Conservation (phyloP, 805 yeast species). For the Priceomyces carsonii region DNA sequence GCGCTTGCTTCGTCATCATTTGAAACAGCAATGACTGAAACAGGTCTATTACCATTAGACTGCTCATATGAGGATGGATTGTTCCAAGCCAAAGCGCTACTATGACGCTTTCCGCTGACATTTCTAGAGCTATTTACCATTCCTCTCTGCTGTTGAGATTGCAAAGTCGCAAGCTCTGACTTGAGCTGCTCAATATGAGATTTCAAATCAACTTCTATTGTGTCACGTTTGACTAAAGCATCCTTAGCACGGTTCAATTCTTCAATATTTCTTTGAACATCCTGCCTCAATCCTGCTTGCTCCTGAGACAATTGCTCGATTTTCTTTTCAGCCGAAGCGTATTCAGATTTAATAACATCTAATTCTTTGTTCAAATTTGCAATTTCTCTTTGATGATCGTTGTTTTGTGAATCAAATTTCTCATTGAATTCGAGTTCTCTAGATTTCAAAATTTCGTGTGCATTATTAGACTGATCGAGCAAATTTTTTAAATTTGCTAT, state of each 20-base stretch:
- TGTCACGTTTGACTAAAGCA: conserved; percentile 57
- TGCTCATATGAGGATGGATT: conserved; percentile 36
- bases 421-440: conserved; percentile 56
- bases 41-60: conserved; percentile 50
- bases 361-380: conserved; percentile 57
- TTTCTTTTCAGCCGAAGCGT: conserved; percentile 56
- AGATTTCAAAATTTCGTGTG: conserved; percentile 54
- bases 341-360: conserved; percentile 52
- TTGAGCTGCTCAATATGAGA: conserved; percentile 58
- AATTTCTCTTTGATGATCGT: conserved; percentile 50
- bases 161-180: conserved; percentile 49
- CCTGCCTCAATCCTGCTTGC: conserved; percentile 63
- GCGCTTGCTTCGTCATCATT: conserved; percentile 53
- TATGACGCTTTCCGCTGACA: conserved; percentile 41
- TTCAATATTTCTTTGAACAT: conserved; percentile 59
- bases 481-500: conserved; percentile 47
- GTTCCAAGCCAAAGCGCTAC: conserved; percentile 39
- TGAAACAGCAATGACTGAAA: conserved; percentile 61
- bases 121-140: conserved; percentile 32
- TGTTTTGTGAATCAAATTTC: conserved; percentile 44
- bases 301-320: conserved; percentile 60
- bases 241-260: conserved; percentile 63
- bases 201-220: conserved; percentile 66
- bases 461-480: conserved; percentile 54
- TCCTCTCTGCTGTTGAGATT: conserved; percentile 32